phyloP scores from a whole-genome alignment of 2,329 filamentous ascomycete species.

The Aureobasidium subglaciale region DNA sequence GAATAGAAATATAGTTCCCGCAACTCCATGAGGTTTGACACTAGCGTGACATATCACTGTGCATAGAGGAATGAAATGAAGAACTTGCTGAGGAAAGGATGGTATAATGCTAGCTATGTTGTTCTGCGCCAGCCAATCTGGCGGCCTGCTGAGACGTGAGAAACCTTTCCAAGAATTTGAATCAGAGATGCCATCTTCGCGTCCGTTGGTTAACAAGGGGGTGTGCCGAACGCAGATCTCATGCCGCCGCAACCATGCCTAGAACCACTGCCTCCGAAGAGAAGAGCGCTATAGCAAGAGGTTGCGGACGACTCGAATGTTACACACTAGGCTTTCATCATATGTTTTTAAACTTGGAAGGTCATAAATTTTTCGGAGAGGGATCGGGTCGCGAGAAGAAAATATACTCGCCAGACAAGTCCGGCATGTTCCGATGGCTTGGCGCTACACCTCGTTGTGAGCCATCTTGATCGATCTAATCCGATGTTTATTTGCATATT shows the following conservation, averaged over 20 bases:
- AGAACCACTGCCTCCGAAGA: constrained; percentile 81
- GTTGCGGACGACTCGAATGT: constrained; percentile 71
- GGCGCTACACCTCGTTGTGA: not conserved
- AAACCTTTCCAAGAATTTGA: constrained; percentile 45
- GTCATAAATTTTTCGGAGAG: constrained; percentile 61
- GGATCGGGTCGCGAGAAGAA: constrained; percentile 25
- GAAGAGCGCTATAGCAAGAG: constrained; percentile 75
- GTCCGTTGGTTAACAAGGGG: constrained; percentile 97
- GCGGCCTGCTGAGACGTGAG: not conserved
- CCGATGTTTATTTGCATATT: not conserved
- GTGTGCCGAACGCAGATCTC: constrained; percentile 99
- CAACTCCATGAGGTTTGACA: constrained; percentile 19
- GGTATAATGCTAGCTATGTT: not conserved
- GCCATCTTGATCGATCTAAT: not conserved
- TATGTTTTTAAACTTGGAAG: constrained; percentile 99
- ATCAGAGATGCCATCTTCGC: constrained; percentile 98
- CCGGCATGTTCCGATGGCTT: not conserved
- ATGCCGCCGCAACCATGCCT: constrained; percentile 62
- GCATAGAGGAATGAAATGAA: not conserved
- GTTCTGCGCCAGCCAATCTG: not conserved
- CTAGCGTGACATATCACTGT: not conserved
- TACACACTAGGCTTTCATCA: constrained; percentile 99
- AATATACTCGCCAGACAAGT: not conserved
- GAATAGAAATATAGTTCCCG: constrained; percentile 18
- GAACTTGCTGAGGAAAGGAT: not conserved